Evolutionary conservation across 2,329 filamentous ascomycete species (phyloP).

Genomic region (Exophiala bonariae): DNA sequence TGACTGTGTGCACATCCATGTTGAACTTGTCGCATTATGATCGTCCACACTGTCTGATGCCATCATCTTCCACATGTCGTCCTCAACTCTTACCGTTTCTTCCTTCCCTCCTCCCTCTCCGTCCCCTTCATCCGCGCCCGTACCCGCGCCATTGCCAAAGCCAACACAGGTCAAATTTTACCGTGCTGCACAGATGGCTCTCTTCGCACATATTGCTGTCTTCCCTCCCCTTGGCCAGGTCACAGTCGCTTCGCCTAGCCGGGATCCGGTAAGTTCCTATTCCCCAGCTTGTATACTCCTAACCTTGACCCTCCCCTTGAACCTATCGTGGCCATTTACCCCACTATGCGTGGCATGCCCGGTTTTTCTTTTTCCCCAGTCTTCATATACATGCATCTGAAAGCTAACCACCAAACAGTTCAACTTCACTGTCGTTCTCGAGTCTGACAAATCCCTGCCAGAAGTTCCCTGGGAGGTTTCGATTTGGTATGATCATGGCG

Average conservation of each 20-base stretch:
- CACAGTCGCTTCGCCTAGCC: conserved; percentile 56
- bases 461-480: conserved; percentile 68
- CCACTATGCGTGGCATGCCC: conserved; percentile 5
- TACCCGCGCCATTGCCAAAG: conserved; percentile 14
- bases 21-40: conserved; percentile 3
- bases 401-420: no score
- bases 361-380: conserved; percentile 3
- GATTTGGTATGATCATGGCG: conserved; percentile 69
- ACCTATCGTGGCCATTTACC: neutral
- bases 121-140: conserved; percentile 12
- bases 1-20: no score
- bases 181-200: conserved; percentile 43
- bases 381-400: no score
- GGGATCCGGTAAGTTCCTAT: conserved; percentile 36
- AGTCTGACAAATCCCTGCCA: conserved; percentile 58
- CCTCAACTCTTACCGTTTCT: conserved; percentile 5
- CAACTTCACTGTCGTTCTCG: conserved; percentile 68
- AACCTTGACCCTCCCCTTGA: neutral
- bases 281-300: no score
- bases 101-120: conserved; percentile 16
- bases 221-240: conserved; percentile 76
- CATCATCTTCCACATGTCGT: conserved; percentile 17
- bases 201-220: conserved; percentile 58
- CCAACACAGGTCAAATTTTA: conserved; percentile 36
- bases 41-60: conserved; percentile 7